Percentiles rank a stretch among this genome's conserved stretches.
Evolutionary conservation across 1,284 basidiomycete genomes (phyloP).

Genomic region (Mrakiaceae sp.): DNA sequence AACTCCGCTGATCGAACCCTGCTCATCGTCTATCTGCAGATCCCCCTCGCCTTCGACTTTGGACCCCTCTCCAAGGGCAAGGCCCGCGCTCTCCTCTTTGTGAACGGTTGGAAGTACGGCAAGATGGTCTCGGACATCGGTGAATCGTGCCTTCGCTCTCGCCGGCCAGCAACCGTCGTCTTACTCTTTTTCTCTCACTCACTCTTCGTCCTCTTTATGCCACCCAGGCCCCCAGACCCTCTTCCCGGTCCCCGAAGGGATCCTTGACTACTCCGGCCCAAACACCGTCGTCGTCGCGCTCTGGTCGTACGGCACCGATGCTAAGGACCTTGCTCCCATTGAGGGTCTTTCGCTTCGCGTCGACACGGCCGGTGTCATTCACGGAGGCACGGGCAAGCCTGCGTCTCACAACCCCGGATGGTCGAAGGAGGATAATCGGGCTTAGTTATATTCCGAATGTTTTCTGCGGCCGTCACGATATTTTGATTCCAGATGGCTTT

Average conservation of each 20-base stretch:
- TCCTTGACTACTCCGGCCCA: not conserved
- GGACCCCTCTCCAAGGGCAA: not conserved
- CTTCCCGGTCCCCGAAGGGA: not conserved
- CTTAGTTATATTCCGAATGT: no score
- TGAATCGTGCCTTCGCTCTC: no score
- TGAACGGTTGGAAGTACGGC: not conserved
- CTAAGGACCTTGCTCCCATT: no score
- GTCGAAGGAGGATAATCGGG: no score
- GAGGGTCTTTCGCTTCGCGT: no score
- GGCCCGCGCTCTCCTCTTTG: not conserved
- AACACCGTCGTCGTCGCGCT: not conserved
- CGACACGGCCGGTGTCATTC: no score
- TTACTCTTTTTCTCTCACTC: not conserved
- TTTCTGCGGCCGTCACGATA: no score
- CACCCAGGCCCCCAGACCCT: not conserved
- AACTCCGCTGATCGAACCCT: no score
- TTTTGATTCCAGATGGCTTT: no score
- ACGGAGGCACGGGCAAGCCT: no score
- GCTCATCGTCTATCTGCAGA: no score
- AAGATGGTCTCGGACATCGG: not conserved
- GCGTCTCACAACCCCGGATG: no score
- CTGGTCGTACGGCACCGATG: not conserved
- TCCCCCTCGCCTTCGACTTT: not conserved
- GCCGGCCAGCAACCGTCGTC: not conserved
- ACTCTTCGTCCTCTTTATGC: not conserved